Evolutionary conservation across 192 early-diverging fungal species (phyloP).

Genomic region (Geranomyces variabilis): DNA sequence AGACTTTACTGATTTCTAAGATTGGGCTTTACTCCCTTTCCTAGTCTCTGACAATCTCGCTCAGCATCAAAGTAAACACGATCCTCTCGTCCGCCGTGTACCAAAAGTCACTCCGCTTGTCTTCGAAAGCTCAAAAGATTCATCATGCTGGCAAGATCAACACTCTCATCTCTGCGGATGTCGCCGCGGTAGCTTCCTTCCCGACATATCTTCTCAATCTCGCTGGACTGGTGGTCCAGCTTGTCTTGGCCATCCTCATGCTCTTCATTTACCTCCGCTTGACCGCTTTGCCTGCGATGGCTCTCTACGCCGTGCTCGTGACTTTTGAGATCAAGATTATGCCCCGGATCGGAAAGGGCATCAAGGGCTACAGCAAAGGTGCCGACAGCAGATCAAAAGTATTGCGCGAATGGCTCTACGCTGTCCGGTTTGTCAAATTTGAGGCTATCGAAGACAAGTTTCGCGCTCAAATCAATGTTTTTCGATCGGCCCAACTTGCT

Average conservation of each 20-base stretch:
- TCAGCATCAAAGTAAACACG: background rate
- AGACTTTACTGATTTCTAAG: too few species aligned
- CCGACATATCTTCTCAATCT: conserved; percentile 1
- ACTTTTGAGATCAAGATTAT: conserved; percentile 4
- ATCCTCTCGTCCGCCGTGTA: conserved; percentile 7
- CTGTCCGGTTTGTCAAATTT: conserved; percentile 39
- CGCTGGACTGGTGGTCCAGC: conserved; percentile 18
- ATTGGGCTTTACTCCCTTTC: too few species aligned
- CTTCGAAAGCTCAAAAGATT: background rate
- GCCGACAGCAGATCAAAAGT: conserved; percentile 26
- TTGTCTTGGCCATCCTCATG: conserved; percentile 28
- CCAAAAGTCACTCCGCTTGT: conserved; percentile 7
- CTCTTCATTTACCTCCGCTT: conserved; percentile 16
- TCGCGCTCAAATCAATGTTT: conserved; percentile 5
- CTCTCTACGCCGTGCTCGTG: background rate
- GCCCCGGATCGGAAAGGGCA: background rate
- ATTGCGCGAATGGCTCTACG: conserved; percentile 42
- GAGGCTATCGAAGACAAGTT: conserved; percentile 35
- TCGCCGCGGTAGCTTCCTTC: background rate
- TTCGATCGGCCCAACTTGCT: conserved; percentile 4
- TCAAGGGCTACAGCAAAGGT: conserved; percentile 9
- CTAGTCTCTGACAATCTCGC: conserved; percentile 11
- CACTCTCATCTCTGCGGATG: conserved; percentile 12
- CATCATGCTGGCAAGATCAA: conserved; percentile 21
- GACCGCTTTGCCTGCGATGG: background rate